Evolutionary conservation across 2,329 filamentous ascomycete species (phyloP).

Genomic region (Aspergillus pseudonomiae): DNA sequence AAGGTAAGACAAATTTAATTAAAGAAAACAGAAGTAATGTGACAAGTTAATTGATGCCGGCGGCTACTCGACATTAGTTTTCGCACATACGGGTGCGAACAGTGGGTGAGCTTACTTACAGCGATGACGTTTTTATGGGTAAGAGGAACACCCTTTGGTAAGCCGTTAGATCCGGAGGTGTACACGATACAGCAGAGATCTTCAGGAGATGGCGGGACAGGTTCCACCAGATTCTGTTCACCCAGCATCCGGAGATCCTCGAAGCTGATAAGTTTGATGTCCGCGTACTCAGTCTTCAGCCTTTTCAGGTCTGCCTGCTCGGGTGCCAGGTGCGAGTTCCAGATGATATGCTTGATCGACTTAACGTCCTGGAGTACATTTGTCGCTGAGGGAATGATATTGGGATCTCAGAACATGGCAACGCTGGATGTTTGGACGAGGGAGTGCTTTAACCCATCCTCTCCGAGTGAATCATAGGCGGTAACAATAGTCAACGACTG

Average conservation of each 20-base stretch:
- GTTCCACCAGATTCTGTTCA: slow-evolving; percentile 69
- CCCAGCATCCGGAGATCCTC: slow-evolving; percentile 58
- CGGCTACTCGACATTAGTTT: slow-evolving; percentile 54
- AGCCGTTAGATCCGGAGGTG: slow-evolving; percentile 86
- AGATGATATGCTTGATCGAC: slow-evolving; percentile 60
- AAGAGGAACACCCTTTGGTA: slow-evolving; percentile 85
- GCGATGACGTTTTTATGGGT: slow-evolving; percentile 80
- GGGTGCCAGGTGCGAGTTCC: slow-evolving; percentile 58
- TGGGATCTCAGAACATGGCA: slow-evolving; percentile 85
- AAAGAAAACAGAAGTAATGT: too few relatives aligned
- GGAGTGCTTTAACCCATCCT: slow-evolving; percentile 82
- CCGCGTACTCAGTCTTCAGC: slow-evolving; percentile 55
- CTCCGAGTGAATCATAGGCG: slow-evolving; percentile 89
- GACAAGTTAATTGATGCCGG: slow-evolving; percentile 81
- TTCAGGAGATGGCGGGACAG: slow-evolving; percentile 70
- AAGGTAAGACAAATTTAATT: too few relatives aligned
- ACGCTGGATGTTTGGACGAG: slow-evolving; percentile 77
- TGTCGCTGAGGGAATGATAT: slow-evolving; percentile 66
- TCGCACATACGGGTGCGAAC: neutral
- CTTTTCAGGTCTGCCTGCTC: slow-evolving; percentile 58
- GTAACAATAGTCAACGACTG: slow-evolving; percentile 93
- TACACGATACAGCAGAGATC: slow-evolving; percentile 81
- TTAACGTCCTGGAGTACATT: slow-evolving; percentile 59
- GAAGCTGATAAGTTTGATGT: slow-evolving; percentile 58
- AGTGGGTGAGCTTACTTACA: slow-evolving; percentile 58